phyloP scores from a whole-genome alignment of 2,329 filamentous ascomycete species.

The Blastomyces gilchristii region DNA sequence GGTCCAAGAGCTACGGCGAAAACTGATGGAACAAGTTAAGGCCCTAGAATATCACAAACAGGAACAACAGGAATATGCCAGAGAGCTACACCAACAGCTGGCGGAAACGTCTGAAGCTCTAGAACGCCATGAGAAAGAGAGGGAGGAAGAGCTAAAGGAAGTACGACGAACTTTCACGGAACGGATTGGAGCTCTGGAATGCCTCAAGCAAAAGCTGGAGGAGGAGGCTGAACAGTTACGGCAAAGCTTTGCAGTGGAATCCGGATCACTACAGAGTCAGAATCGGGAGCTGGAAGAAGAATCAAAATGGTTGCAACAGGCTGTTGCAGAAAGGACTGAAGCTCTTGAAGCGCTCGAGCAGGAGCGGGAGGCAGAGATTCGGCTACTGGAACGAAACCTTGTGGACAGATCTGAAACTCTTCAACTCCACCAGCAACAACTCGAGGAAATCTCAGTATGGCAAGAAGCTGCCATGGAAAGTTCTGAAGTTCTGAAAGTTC shows the following conservation, averaged over 20 bases:
- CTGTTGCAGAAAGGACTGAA: background rate
- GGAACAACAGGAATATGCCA: too few species aligned
- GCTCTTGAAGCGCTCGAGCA: background rate
- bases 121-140: too few species aligned
- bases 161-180: background rate
- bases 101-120: too few species aligned
- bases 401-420: background rate
- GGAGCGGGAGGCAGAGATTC: background rate
- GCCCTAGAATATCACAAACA: too few species aligned
- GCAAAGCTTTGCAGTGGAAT: background rate
- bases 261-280: background rate
- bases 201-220: background rate
- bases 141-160: background rate
- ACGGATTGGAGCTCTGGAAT: background rate
- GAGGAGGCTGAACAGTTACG: background rate
- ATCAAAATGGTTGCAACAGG: background rate
- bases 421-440: background rate
- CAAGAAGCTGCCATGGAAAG: background rate
- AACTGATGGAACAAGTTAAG: too few species aligned
- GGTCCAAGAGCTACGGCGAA: too few species aligned
- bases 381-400: background rate
- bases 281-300: background rate
- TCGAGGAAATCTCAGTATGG: background rate
- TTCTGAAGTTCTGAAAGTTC: background rate
- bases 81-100: too few species aligned